These are phyloP conservation scores for Epichloe sibirici DNA, from an alignment of 2,329 filamentous ascomycete genomes.

Conservation along the genomic window DNA sequence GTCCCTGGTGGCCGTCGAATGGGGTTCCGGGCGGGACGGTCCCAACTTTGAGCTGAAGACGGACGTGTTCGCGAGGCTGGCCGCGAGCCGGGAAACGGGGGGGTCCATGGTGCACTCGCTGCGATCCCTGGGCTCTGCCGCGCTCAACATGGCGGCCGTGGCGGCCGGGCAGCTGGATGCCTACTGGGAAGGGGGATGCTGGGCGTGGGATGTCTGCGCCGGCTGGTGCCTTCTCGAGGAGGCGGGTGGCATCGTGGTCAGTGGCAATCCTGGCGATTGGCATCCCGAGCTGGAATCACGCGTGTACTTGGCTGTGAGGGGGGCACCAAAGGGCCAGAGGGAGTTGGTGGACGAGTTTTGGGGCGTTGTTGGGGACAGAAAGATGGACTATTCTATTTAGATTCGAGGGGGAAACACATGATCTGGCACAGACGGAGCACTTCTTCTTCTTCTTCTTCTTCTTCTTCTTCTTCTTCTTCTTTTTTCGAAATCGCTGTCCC, in stretches of 20 bases:
- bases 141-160: constrained; percentile 61
- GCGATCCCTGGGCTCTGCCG: constrained; percentile 59
- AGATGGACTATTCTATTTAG: constrained; percentile 33
- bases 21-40: constrained; percentile 57
- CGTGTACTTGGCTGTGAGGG: constrained; percentile 50
- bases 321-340: constrained; percentile 45
- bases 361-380: constrained; percentile 42
- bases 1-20: constrained; percentile 59
- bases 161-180: constrained; percentile 59
- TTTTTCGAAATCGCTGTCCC: no score
- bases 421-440: no score
- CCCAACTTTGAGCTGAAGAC: constrained; percentile 60
- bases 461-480: rapidly evolving
- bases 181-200: constrained; percentile 82
- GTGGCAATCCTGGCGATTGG: constrained; percentile 65
- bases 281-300: constrained; percentile 45
- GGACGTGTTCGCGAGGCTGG: constrained; percentile 50
- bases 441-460: no score
- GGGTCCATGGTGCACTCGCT: constrained; percentile 67
- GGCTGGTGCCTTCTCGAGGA: constrained; percentile 67
- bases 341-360: constrained; percentile 54
- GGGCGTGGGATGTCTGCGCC: constrained; percentile 77
- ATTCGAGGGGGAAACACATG: not conserved
- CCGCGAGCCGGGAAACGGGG: constrained; percentile 48
- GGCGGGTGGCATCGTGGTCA: constrained; percentile 60